Evolutionary conservation across 306 rosid species (phyloP).

Genomic region (Fragaria iinumae): DNA sequence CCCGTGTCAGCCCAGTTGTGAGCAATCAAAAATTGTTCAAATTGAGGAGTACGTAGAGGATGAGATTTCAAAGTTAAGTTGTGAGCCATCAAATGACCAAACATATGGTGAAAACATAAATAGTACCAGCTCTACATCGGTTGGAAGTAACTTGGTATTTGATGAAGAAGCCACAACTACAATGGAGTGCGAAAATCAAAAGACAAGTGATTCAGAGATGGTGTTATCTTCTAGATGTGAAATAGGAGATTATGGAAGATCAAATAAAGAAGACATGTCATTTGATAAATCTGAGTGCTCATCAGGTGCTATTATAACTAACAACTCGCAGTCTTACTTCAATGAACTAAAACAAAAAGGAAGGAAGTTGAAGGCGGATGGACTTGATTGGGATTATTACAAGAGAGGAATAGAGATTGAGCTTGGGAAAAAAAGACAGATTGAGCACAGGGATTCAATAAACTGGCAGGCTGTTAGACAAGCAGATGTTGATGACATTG

Average conservation of each 20-base stretch:
- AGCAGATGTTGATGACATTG: conserved; percentile 35
- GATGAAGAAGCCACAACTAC: not conserved
- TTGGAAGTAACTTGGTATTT: conserved; percentile 2
- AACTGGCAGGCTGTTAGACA: conserved; percentile 65
- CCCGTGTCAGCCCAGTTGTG: conserved; percentile 22
- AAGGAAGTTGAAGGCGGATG: not conserved
- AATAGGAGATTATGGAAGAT: no score
- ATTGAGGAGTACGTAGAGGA: not conserved
- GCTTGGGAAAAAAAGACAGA: not conserved
- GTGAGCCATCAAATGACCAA: not conserved
- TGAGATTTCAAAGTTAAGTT: not conserved
- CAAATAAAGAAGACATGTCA: not conserved
- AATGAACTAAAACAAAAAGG: not conserved
- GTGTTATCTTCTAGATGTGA: not conserved
- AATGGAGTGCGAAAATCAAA: not conserved
- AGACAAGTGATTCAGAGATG: not conserved
- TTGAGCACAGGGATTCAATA: conserved; percentile 35
- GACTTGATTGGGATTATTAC: conserved; percentile 42
- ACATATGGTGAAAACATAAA: not conserved
- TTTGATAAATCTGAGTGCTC: not conserved
- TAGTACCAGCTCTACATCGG: not conserved
- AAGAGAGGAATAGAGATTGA: conserved; percentile 16
- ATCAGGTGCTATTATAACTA: conserved; percentile 13
- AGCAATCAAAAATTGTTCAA: conserved; percentile 15
- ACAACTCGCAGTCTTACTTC: not conserved